Percentiles rank a stretch among this genome's conserved stretches.
These are phyloP conservation scores for Trichoderma simmonsii DNA, from an alignment of 2,329 filamentous ascomycete species.

Conservation along the genomic window DNA sequence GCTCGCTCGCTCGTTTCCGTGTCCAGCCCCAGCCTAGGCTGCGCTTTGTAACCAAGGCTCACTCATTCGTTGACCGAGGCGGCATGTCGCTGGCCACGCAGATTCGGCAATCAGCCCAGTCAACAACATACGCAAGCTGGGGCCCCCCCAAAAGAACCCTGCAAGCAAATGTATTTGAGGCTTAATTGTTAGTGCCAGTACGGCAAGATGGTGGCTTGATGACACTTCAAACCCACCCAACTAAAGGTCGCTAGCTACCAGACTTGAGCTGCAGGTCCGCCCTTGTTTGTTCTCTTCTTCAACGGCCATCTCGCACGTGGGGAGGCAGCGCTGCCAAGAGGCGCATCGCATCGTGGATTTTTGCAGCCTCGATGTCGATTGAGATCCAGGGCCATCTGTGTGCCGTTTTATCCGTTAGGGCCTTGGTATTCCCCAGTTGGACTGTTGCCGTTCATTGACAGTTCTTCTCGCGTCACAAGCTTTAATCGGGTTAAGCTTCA, in stretches of 20 bases:
- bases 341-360: not conserved
- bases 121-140: not conserved
- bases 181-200: not conserved
- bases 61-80: not conserved
- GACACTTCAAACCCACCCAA: not conserved
- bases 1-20: not conserved
- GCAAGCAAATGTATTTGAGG: not conserved
- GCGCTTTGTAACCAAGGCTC: not conserved
- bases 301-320: not conserved
- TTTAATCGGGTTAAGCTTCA: not conserved
- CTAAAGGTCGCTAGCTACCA: not conserved
- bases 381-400: not conserved
- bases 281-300: not conserved
- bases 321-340: not conserved
- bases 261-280: not conserved
- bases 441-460: not conserved
- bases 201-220: not conserved
- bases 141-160: not conserved
- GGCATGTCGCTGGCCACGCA: not conserved
- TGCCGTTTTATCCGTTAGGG: not conserved
- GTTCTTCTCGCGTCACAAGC: not conserved
- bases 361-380: not conserved
- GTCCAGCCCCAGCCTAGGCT: not conserved
- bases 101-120: not conserved
- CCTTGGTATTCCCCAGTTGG: not conserved